Percentiles rank a stretch among this genome's conserved stretches.
Conservation (phyloP, 352 stramenopile genomes). For the Phytophthora capsici region DNA sequence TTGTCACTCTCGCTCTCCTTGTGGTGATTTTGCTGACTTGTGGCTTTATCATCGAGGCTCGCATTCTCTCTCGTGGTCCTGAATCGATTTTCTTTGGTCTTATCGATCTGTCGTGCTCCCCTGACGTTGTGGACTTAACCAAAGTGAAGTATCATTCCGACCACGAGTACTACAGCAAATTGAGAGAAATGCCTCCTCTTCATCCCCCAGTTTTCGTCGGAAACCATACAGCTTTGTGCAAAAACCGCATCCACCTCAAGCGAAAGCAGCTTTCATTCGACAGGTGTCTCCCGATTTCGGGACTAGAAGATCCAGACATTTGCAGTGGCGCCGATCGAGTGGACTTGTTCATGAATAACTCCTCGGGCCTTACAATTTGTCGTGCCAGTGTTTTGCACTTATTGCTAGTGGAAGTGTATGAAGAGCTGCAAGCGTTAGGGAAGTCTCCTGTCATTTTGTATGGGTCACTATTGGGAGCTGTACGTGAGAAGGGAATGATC, state of each 20-base stretch:
- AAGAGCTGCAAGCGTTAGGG: constrained; percentile 37
- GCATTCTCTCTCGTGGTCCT: constrained; percentile 1
- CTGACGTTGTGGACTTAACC: constrained; percentile 5
- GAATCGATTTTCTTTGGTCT: constrained; percentile 6
- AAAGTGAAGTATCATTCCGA: constrained; percentile 20
- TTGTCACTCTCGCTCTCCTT: constrained; percentile 13
- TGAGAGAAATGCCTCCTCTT: constrained; percentile 11
- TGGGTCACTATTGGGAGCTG: constrained; percentile 51
- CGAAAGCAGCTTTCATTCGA: constrained; percentile 3
- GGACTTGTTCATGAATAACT: constrained; percentile 38
- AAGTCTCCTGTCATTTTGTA: constrained; percentile 42
- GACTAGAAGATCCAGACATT: constrained; percentile 36
- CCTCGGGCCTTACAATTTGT: constrained; percentile 32
- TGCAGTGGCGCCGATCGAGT: constrained; percentile 53
- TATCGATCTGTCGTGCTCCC: constrained; percentile 8
- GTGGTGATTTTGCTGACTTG: constrained; percentile 6
- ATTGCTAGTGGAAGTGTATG: constrained; percentile 57
- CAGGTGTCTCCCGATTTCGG: constrained; percentile 58
- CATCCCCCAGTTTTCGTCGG: constrained; percentile 30
- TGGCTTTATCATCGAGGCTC: constrained; percentile 20
- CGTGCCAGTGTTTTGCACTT: constrained; percentile 56
- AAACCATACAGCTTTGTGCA: constrained; percentile 22
- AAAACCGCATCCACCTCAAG: constrained; percentile 22
- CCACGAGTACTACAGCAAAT: constrained; percentile 23
- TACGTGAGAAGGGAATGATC: constrained; percentile 50